These are phyloP conservation scores for Talaromyces stipitatus DNA, from an alignment of 495 filamentous ascomycete genomes.

Conservation along the genomic window DNA sequence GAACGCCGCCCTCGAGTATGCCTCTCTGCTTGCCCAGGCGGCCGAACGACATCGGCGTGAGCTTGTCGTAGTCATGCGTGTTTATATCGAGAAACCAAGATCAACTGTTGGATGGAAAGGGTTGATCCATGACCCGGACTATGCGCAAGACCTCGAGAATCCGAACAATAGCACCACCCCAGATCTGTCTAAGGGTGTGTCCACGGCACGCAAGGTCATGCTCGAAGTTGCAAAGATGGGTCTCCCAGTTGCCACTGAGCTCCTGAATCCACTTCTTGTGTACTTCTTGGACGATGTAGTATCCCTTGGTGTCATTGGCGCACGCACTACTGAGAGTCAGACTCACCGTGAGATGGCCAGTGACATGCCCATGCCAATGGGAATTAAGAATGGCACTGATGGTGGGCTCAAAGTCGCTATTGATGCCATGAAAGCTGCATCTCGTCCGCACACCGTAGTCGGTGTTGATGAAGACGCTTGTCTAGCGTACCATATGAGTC, in stretches of 20 bases:
- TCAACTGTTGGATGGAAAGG: conserved; percentile 99
- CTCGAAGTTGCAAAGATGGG: background rate
- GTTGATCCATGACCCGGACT: conserved; percentile 96
- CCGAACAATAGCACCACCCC: background rate
- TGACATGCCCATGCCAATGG: conserved; percentile 92
- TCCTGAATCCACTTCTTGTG: background rate
- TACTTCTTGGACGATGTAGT: conserved; percentile 41
- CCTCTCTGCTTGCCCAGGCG: conserved; percentile 61
- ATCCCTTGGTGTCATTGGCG: conserved; percentile 91
- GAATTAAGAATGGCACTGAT: conserved; percentile 98
- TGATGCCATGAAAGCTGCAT: conserved; percentile 72
- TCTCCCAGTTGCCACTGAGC: background rate
- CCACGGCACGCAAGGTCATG: background rate
- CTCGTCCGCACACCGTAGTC: background rate
- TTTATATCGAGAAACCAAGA: conserved; percentile 97
- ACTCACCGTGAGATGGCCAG: conserved; percentile 91
- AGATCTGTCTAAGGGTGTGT: background rate
- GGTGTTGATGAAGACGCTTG: background rate
- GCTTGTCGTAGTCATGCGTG: conserved; percentile 89
- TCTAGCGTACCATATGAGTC: background rate
- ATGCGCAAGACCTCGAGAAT: conserved; percentile 54
- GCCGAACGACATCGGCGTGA: conserved; percentile 68
- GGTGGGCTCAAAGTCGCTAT: conserved; percentile 85
- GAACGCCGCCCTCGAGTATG: conserved; percentile 78
- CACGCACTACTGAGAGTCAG: conserved; percentile 92